Evolutionary conservation across 768 basidiomycete species (phyloP).

Genomic region (Podaxis rugospora): DNA sequence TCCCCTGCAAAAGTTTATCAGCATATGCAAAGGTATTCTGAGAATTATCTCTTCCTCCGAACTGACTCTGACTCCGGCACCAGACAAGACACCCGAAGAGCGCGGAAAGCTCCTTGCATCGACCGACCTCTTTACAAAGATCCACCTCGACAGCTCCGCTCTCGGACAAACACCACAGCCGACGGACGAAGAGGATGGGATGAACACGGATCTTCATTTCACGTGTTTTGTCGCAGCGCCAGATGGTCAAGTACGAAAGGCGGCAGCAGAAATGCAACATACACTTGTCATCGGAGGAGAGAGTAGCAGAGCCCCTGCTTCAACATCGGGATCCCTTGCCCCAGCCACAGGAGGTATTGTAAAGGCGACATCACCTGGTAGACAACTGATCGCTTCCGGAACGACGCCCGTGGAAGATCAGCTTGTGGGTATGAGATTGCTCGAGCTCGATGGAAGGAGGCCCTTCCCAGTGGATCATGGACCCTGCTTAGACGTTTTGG

Average conservation of each 20-base stretch:
- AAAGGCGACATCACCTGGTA: not conserved
- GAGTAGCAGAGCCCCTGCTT: not conserved
- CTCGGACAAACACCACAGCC: slow-evolving; percentile 64
- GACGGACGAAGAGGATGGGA: slow-evolving; percentile 28
- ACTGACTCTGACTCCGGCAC: not conserved
- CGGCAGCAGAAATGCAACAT: slow-evolving; percentile 6
- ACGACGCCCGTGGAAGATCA: slow-evolving; percentile 12
- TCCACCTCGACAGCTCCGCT: slow-evolving; percentile 68
- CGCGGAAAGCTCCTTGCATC: slow-evolving; percentile 73
- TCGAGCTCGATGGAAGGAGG: slow-evolving; percentile 84
- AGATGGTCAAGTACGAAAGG: slow-evolving; percentile 29
- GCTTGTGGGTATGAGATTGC: slow-evolving; percentile 42
- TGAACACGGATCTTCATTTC: slow-evolving; percentile 80
- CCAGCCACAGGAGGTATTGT: not conserved
- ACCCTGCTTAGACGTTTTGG: slow-evolving; percentile 51
- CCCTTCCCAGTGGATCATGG: slow-evolving; percentile 80
- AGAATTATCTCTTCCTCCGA: not conserved
- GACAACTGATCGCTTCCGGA: not conserved
- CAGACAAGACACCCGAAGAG: slow-evolving; percentile 67
- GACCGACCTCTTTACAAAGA: slow-evolving; percentile 69
- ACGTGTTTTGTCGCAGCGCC: slow-evolving; percentile 80
- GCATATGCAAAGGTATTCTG: slow-evolving; percentile 49
- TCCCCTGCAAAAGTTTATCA: slow-evolving; percentile 63
- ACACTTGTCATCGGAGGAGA: not conserved
- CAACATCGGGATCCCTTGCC: not conserved